Conservation (phyloP, 2,329 filamentous ascomycete species). For the Aspergillus arachidicola region DNA sequence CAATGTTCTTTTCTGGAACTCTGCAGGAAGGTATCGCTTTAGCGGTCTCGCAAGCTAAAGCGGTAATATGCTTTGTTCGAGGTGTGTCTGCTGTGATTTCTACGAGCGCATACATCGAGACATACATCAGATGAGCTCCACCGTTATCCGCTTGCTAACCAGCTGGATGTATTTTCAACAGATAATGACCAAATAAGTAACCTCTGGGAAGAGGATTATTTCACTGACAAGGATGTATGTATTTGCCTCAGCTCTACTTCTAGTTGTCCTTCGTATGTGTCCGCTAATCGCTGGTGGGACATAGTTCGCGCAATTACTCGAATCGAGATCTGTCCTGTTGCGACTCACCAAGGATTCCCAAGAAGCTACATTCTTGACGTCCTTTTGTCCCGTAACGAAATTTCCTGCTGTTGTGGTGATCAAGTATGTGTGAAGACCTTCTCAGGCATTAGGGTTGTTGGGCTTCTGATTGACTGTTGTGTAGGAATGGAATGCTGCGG, state of each 20-base stretch:
- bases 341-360: slow-evolving; percentile 72
- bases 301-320: slow-evolving; percentile 60
- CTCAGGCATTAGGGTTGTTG: background rate
- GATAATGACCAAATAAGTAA: slow-evolving; percentile 71
- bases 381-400: slow-evolving; percentile 78
- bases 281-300: slow-evolving; percentile 9
- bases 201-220: slow-evolving; percentile 72
- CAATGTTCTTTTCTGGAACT: slow-evolving; percentile 80
- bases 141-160: slow-evolving; percentile 7
- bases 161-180: slow-evolving; percentile 38
- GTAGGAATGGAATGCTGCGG: slow-evolving; percentile 71
- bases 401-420: slow-evolving; percentile 82
- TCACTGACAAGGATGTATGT: slow-evolving; percentile 56
- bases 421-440: slow-evolving; percentile 52
- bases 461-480: slow-evolving; percentile 17
- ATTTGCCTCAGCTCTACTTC: background rate
- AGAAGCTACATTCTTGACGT: slow-evolving; percentile 78
- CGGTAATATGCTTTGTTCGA: slow-evolving; percentile 82
- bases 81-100: slow-evolving; percentile 51
- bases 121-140: background rate
- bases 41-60: slow-evolving; percentile 73
- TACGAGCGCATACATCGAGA: background rate
- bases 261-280: background rate
- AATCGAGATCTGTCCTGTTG: slow-evolving; percentile 67
- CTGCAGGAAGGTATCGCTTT: slow-evolving; percentile 78